A percentile compares a stretch with the other conserved stretches of the same genome.
Evolutionary conservation across 495 filamentous ascomycete species (phyloP).

Genomic region (Neurospora hispaniola): DNA sequence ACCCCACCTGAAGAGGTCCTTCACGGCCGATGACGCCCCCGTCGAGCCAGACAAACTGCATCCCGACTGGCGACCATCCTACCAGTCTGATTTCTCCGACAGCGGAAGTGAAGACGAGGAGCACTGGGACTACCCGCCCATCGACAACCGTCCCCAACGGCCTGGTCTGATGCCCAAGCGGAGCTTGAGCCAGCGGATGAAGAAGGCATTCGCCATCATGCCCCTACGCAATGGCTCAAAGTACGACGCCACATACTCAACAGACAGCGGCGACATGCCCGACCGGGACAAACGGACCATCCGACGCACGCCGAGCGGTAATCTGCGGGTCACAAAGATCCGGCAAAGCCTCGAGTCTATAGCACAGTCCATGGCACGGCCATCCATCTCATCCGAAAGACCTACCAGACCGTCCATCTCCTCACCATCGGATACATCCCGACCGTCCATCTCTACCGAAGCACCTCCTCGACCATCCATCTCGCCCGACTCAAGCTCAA

Average conservation of each 20-base stretch:
- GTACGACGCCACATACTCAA: conserved; percentile 24
- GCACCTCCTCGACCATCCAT: neutral
- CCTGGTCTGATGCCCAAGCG: conserved; percentile 24
- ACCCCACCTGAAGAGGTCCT: conserved; percentile 20
- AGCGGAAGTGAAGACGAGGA: conserved; percentile 37
- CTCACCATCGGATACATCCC: neutral
- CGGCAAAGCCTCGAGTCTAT: conserved; percentile 31
- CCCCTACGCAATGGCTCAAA: conserved; percentile 24
- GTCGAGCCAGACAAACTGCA: conserved; percentile 51
- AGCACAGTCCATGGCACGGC: conserved; percentile 5
- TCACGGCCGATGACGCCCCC: conserved; percentile 30
- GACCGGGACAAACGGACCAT: conserved; percentile 34
- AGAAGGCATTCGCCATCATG: conserved; percentile 42
- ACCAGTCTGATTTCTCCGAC: conserved; percentile 51
- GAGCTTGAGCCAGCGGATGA: conserved; percentile 37
- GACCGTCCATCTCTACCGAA: neutral
- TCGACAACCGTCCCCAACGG: conserved; percentile 29
- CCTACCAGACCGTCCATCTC: neutral
- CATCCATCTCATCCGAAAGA: neutral
- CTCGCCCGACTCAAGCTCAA: neutral
- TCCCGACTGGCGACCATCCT: conserved; percentile 71
- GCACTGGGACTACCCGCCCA: conserved; percentile 25
- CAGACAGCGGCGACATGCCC: conserved; percentile 24
- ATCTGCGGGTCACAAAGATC: conserved; percentile 38
- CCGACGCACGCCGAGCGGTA: conserved; percentile 38